Conservation (phyloP, 257 asterid species). For the Plantago ovata region DNA sequence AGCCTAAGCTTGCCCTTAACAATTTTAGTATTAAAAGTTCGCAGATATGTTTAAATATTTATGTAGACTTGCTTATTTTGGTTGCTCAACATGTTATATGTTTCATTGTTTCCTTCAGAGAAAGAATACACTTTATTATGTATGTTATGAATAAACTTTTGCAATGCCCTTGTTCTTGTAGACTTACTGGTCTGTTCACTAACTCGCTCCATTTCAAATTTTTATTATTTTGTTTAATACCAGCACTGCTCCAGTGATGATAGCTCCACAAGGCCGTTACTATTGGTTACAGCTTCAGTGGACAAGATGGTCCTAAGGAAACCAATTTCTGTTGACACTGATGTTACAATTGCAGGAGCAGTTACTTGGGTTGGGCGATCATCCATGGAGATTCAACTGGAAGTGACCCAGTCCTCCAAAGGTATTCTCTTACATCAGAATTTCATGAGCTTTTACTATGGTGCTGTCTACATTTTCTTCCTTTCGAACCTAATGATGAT, state of each 20-base stretch:
- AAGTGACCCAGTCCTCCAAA: conserved; percentile 59
- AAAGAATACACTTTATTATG: no score
- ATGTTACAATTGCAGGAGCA: conserved; percentile 67
- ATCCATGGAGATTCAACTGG: conserved; percentile 89
- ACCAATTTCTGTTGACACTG: conserved; percentile 61
- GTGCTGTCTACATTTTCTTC: neutral
- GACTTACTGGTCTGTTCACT: neutral
- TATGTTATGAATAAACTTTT: no score
- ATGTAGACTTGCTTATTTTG: no score
- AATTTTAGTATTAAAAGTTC: no score
- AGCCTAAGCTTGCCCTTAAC: no score
- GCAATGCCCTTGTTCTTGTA: no score
- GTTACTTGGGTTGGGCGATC: conserved; percentile 96
- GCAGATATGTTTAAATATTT: no score
- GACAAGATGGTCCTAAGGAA: conserved; percentile 80
- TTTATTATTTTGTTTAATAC: conserved; percentile 9
- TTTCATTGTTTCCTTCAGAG: no score
- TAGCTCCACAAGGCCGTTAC: conserved; percentile 65
- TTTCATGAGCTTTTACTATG: neutral
- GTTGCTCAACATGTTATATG: no score
- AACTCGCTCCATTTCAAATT: neutral
- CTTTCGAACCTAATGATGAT: no score
- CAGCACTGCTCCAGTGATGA: conserved; percentile 78
- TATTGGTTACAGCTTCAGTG: conserved; percentile 89
- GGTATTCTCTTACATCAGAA: conserved; percentile 38